Evolutionary conservation across 495 filamentous ascomycete genomes (phyloP).

Genomic region (Podospora pseudoanserina): DNA sequence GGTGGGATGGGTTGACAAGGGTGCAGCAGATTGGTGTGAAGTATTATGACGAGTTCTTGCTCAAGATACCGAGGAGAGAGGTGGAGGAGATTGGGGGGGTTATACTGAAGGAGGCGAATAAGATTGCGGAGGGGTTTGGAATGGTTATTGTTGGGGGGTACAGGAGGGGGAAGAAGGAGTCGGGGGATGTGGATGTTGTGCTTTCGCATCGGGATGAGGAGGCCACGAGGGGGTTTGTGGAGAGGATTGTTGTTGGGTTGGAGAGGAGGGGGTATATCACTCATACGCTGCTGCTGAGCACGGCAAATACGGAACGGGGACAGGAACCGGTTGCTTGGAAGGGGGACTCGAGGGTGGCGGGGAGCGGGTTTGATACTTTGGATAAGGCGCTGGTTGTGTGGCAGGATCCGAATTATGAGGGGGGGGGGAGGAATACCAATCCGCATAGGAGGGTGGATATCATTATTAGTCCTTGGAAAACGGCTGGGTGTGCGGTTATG

Average conservation of each 20-base stretch:
- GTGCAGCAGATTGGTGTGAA: slow-evolving; percentile 96
- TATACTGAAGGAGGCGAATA: slow-evolving; percentile 60
- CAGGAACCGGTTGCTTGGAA: slow-evolving; percentile 62
- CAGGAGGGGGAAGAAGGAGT: slow-evolving; percentile 68
- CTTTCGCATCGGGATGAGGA: slow-evolving; percentile 71
- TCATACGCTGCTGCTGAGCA: slow-evolving; percentile 70
- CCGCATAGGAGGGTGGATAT: slow-evolving; percentile 87
- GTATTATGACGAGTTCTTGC: slow-evolving; percentile 81
- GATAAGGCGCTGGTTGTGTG: slow-evolving; percentile 93
- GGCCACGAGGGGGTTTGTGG: slow-evolving; percentile 62
- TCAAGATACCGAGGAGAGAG: slow-evolving; percentile 67
- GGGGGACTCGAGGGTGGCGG: slow-evolving; percentile 33
- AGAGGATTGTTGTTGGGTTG: slow-evolving; percentile 63
- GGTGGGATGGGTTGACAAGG: slow-evolving; percentile 69
- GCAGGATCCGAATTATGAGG: slow-evolving; percentile 63
- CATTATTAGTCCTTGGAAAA: slow-evolving; percentile 84
- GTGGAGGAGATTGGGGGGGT: slow-evolving; percentile 63
- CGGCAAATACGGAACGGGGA: slow-evolving; percentile 62
- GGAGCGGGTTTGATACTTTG: slow-evolving; percentile 72
- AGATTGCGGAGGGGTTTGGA: slow-evolving; percentile 54
- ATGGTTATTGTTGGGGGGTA: slow-evolving; percentile 81
- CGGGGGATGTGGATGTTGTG: slow-evolving; percentile 82
- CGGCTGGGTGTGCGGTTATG: slow-evolving; percentile 79
- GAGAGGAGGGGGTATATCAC: slow-evolving; percentile 70
- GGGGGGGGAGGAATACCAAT: slow-evolving; percentile 58